Evolutionary conservation across 305 asterid species (phyloP).

Genomic region (Solanum hybrid): DNA sequence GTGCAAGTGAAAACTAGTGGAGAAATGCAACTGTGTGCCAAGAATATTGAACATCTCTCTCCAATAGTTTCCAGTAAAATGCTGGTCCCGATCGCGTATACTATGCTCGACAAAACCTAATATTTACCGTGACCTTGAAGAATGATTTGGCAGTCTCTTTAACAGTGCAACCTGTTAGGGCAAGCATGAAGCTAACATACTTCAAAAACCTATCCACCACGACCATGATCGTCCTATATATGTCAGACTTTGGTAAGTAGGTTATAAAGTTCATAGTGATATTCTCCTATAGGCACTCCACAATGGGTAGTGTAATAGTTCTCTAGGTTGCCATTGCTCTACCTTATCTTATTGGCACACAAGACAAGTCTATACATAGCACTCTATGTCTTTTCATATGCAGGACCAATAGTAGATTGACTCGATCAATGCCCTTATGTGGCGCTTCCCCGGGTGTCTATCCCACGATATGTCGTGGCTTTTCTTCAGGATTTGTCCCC

Average conservation of each 20-base stretch:
- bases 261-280: neutral
- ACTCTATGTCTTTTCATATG: neutral
- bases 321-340: neutral
- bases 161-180: neutral
- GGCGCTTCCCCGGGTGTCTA: neutral
- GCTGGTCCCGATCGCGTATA: no score
- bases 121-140: no score
- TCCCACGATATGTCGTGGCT: neutral
- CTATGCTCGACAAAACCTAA: no score
- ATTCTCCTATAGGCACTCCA: neutral
- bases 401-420: neutral
- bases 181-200: neutral
- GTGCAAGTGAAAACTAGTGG: neutral
- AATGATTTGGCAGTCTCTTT: no score
- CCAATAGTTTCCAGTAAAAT: no score
- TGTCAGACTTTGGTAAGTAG: no score
- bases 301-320: no score
- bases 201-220: neutral
- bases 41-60: no score
- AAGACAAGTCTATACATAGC: neutral
- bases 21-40: neutral
- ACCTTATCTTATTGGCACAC: neutral
- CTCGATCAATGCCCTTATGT: neutral
- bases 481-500: neutral
- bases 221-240: neutral